Conservation (phyloP, 2,329 filamentous ascomycete species). For the Colletotrichum viniferum region DNA sequence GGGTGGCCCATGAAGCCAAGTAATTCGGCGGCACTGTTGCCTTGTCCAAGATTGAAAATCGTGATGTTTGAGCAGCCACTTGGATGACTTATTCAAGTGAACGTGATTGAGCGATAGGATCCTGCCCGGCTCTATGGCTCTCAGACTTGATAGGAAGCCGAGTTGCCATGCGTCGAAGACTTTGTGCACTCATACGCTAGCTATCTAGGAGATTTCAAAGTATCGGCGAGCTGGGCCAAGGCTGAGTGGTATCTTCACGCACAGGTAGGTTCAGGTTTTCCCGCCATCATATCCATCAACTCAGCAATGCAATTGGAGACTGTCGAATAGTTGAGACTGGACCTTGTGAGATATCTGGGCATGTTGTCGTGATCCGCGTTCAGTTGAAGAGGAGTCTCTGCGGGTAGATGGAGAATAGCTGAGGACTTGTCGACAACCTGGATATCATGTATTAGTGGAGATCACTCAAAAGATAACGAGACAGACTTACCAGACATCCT, state of each 20-base stretch:
- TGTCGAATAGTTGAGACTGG: not conserved
- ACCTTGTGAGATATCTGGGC: not conserved
- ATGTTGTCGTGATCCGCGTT: not conserved
- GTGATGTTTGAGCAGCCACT: not conserved
- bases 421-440: not conserved
- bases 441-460: accelerated
- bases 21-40: not conserved
- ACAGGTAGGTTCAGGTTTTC: not conserved
- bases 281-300: accelerated
- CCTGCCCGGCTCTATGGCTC: accelerated
- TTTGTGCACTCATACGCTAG: accelerated
- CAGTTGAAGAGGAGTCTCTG: not conserved
- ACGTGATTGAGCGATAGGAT: not conserved
- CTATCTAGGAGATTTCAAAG: accelerated
- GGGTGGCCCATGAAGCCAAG: not conserved
- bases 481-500: accelerated
- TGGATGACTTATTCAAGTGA: not conserved
- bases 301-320: not conserved
- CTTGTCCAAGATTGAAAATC: accelerated
- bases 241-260: not conserved
- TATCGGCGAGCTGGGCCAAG: too few relatives aligned
- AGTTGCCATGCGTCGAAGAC: not conserved
- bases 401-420: not conserved
- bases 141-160: accelerated
- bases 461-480: accelerated